Conservation (phyloP, 73 alveolate genomes). For the Durusdinium trenchii region DNA sequence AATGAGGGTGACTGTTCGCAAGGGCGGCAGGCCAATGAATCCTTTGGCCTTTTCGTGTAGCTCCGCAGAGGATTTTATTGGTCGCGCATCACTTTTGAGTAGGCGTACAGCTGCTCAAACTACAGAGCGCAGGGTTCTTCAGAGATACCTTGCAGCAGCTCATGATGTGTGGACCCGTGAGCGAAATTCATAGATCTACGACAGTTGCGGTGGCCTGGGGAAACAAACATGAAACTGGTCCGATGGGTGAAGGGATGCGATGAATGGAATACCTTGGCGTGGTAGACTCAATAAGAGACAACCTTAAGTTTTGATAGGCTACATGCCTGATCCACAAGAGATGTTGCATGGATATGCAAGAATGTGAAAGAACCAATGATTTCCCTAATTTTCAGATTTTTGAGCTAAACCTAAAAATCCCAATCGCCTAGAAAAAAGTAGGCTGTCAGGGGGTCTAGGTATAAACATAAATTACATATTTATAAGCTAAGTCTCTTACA, state of each 20-base stretch:
- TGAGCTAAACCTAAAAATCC: neutral
- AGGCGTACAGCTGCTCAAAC: neutral
- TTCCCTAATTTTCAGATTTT: neutral
- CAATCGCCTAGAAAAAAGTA: neutral
- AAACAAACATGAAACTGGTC: too few species aligned
- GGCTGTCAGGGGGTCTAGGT: neutral
- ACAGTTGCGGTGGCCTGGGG: too few species aligned
- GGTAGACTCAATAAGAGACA: too few species aligned
- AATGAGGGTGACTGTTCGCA: neutral
- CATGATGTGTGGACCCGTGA: neutral
- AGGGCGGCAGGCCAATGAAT: neutral
- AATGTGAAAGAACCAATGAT: neutral
- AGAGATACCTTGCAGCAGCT: neutral
- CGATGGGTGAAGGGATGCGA: too few species aligned
- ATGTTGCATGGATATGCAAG: too few species aligned
- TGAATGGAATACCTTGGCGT: too few species aligned
- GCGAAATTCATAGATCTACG: too few species aligned
- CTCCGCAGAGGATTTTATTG: constrained; percentile 14
- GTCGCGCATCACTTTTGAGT: neutral
- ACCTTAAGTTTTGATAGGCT: too few species aligned
- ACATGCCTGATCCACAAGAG: too few species aligned
- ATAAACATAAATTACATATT: neutral
- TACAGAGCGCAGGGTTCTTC: neutral
- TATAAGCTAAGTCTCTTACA: neutral
- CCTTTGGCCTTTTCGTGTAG: neutral